Base-by-base conservation (phyloP, 495 filamentous ascomycete species). In the Xylaria scruposa region DNA sequence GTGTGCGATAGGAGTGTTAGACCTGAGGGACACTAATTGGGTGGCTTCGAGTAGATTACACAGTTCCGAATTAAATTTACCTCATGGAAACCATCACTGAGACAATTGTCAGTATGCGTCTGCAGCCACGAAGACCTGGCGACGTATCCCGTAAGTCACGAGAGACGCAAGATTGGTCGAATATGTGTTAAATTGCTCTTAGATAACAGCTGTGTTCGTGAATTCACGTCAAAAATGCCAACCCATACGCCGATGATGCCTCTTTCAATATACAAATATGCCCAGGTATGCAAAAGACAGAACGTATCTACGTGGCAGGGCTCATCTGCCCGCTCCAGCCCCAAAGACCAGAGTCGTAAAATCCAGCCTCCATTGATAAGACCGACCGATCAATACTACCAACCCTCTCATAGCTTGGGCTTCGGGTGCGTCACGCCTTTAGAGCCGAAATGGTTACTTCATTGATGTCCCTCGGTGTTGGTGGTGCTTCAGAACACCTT, bases 401-500 rank as follows among this genome's bases (percentile, higher is more conserved):
- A 38, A 29, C 46, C 10, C 58, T 29, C 38, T 70, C 53, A 64
- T 56, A 70, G 36, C 36, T 56, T 70, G 2, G 59, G 4, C 60
- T 53, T 54, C 68, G 46, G 26, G 10, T 29, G 47, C 17, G 9
- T 42, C 10, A 61, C 31, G 47, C 59, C 68, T 70, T 64, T 36
- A 46, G 15, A 62, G 36, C 10, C 68, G 31, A 62, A 62, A n/a
- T 36, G 63, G 68, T 70, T 70, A 63, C 53, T 64, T 38, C 44
- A 62, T 53, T 31, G 12, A 53, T 24, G 12, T 38, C 17, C 19
- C 24, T 36, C 12, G 0, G 6, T 7, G 36, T 33, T 51, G 9
- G 63, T 53, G 40, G 26, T 31, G 66, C 31, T 58, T 71, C 68
- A 77, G 44, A 78, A 74, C 4, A 38, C 40, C 79, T 83, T 83